Evolutionary conservation across 2,329 filamentous ascomycete genomes (phyloP), one percentile per base, ranked within the genome.

Genomic region (Colletotrichum filicis): DNA sequence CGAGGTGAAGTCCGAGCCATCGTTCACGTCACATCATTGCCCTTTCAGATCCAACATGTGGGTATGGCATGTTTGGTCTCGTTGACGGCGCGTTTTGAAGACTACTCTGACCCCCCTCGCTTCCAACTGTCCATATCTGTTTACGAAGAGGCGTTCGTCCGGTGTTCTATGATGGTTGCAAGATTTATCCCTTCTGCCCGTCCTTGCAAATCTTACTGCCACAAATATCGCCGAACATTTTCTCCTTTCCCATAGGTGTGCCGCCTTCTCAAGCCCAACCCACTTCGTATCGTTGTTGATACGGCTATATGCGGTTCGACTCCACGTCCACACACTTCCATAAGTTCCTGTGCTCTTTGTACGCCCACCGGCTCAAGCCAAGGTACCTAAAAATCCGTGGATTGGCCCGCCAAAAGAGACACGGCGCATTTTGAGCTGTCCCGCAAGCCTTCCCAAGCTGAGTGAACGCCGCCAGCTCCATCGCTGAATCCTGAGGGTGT

Each of bases 1-100:
- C 66, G 70, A 70, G 66, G 46, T 32, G 60, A 60, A 70, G 46
- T 69, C 66, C 66, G 70, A 59, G 14, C 24, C 42, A 5, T 30
- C 19, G 49, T 9, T 55, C 53, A 24, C 57, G 42, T 55, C 53
- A 46, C 52, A 55, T 55, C 53, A 46, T 64, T 49, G 59, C 59
- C 59, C 3, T 26, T 62, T 62, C 24, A 67, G 53, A 35, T 12
- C 42, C 49, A 26, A 52, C 35, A 52, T 52, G 49, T 52, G 28
- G 52, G 9, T 16, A 22, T 65, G 62, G n/a, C 22, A 11, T 11
- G 62, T 42, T 19, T 35, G 28, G 12, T 24, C 11, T 32, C 46
- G n/a, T 63, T 26, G 37, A 16, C 46, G 46, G 26, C 60, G 42
- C 49, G 42, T 63, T 63, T 37, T 49, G 52, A 24, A 58, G 22